Evolutionary conservation across 1,284 basidiomycete genomes (phyloP), one percentile per base, ranked within the genome.

Genomic region (Naganishia cerealis): DNA sequence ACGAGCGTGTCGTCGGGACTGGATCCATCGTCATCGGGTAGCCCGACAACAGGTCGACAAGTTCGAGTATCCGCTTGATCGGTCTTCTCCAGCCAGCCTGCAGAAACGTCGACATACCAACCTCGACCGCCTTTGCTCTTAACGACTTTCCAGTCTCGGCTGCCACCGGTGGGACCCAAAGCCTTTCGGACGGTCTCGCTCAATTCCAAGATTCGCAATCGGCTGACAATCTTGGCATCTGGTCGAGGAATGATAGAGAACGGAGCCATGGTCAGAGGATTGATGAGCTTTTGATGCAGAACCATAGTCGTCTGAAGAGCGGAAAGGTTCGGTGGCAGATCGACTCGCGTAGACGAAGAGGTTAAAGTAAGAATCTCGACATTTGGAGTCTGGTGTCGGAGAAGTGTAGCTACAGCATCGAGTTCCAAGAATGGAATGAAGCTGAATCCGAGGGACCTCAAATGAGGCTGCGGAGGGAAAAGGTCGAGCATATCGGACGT

Each of bases 91-190:
- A 89, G 82, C 88, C 93, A 95, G 2, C 90, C 91, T 61, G 88
- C 88, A 16, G 90, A 90, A 0, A 87, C 86, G 77, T 96, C 91
- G 66, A 95, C 92, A 75, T 94, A 96, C 94, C 95, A 99, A 1
- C 93, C 94, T 52, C 95, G 83, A 0, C 93, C 88, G 2, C 95
- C 95, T 76, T 96, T 94, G 75, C 91, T 94, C 72, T 87, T 85
- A 46, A 98, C 85, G 68, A 92, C 90, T 68, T 89, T 86, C 95
- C 95, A 99, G 46, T 81, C 80, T 0, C 87, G 81, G 40, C 72
- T 75, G 9, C 76, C 77, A 38, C 65, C 65, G 3, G 87, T 88
- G 0, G 88, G 89, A 4, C 93, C 93, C 38, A 81, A 75, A 10
- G 74, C 72, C n/a, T 86, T 83, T 7, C 98, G 84, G 72, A 91